Conservation (phyloP, 495 filamentous ascomycete species). For the Penicillium maclennaniae region DNA sequence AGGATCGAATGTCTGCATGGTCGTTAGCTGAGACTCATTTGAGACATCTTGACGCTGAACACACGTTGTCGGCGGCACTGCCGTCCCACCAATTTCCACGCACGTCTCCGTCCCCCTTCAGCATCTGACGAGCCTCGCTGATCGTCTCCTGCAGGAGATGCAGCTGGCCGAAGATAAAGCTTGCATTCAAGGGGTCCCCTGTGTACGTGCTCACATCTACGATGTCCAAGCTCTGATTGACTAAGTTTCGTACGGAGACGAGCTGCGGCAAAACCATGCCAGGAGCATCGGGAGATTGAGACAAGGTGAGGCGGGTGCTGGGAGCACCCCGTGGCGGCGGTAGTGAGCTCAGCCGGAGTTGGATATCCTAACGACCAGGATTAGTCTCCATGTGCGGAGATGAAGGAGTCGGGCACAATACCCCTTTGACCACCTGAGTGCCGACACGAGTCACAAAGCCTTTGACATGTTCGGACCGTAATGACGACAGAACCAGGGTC, state of each 20-base stretch:
- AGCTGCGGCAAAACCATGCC: constrained; percentile 63
- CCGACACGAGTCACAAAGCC: constrained; percentile 83
- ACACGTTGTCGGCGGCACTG: constrained; percentile 49
- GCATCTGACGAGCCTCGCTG: constrained; percentile 56
- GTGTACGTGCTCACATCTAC: constrained; percentile 72
- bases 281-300: constrained; percentile 44
- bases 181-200: constrained; percentile 51
- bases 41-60: constrained; percentile 4
- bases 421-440: constrained; percentile 70
- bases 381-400: neutral
- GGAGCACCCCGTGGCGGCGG: constrained; percentile 43
- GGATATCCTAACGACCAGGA: constrained; percentile 42
- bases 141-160: constrained; percentile 73
- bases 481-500: constrained; percentile 84
- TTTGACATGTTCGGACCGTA: constrained; percentile 84
- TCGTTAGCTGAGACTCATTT: neutral
- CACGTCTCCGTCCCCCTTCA: constrained; percentile 48
- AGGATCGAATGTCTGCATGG: constrained; percentile 50
- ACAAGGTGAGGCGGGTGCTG: constrained; percentile 54
- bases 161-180: constrained; percentile 77
- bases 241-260: constrained; percentile 63
- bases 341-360: constrained; percentile 46
- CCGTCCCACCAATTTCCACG: constrained; percentile 57
- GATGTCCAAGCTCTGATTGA: constrained; percentile 74
- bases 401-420: constrained; percentile 36